phyloP scores from a whole-genome alignment of 2,329 filamentous ascomycete genomes.

The Penicillium vulpinum region DNA sequence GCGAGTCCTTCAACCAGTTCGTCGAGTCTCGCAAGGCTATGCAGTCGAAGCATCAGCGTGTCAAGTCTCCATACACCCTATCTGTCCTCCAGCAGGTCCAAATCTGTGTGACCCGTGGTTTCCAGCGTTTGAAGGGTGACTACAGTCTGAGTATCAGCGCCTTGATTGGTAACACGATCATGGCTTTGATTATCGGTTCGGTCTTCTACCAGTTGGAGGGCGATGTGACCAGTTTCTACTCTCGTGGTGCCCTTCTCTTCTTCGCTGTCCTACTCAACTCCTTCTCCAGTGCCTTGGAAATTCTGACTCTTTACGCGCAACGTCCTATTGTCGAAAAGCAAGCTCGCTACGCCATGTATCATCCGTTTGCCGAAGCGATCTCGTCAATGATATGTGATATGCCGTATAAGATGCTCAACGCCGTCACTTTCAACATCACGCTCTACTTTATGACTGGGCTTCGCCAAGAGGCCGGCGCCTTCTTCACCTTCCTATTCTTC shows the following conservation, averaged over 20 bases:
- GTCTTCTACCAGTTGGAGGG: constrained; percentile 75
- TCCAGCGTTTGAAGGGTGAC: constrained; percentile 73
- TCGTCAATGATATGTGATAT: constrained; percentile 43
- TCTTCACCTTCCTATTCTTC: constrained; percentile 83
- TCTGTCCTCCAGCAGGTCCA: constrained; percentile 73
- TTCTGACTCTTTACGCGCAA: constrained; percentile 26
- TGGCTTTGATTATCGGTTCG: constrained; percentile 75
- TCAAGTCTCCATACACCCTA: constrained; percentile 78
- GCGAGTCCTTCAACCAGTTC: constrained; percentile 43
- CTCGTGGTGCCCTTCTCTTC: constrained; percentile 77
- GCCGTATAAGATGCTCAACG: constrained; percentile 76
- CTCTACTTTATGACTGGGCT: constrained; percentile 88
- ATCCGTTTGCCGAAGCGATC: constrained; percentile 22
- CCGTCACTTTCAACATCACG: constrained; percentile 72
- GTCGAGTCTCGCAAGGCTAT: constrained; percentile 44
- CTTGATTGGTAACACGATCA: constrained; percentile 67
- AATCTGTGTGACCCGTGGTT: constrained; percentile 80
- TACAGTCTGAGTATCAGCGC: constrained; percentile 70
- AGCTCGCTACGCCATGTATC: constrained; percentile 29
- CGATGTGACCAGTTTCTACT: constrained; percentile 72
- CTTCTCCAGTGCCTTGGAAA: constrained; percentile 73
- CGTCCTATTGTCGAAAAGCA: constrained; percentile 26
- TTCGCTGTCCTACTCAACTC: constrained; percentile 86
- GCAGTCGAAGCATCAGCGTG: constrained; percentile 53
- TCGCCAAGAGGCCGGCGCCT: constrained; percentile 68